Conservation (phyloP, 176 grass and related monocot species). For the Poa pratensis region DNA sequence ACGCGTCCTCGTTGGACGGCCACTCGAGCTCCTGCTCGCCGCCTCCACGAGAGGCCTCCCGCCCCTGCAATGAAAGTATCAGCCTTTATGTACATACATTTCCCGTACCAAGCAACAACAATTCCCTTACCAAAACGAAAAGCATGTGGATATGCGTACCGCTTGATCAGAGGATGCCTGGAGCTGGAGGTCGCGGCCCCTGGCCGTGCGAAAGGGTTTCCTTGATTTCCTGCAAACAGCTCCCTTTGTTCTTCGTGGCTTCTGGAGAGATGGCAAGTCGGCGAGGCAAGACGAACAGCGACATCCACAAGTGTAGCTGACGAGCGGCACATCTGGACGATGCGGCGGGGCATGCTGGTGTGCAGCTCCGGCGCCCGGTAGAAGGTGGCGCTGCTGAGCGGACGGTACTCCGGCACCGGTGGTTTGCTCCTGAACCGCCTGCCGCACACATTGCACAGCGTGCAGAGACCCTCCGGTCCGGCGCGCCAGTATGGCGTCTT, state of each 20-base stretch:
- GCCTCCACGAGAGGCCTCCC: conserved; percentile 34
- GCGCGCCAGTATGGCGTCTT: conserved; percentile 62
- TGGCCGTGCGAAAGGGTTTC: not conserved
- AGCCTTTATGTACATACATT: conserved; percentile 7
- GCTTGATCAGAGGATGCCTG: conserved; percentile 34
- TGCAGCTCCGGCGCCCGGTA: conserved; percentile 28
- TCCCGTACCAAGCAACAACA: not conserved
- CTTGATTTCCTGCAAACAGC: not conserved
- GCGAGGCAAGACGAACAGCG: not conserved
- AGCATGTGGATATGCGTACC: not conserved
- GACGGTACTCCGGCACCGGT: not conserved
- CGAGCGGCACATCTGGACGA: not conserved
- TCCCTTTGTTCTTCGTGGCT: not conserved
- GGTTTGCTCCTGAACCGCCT: conserved; percentile 43
- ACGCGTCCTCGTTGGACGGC: conserved; percentile 59
- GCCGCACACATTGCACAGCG: conserved; percentile 73
- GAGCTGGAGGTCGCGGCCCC: not conserved
- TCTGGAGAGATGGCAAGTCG: not conserved
- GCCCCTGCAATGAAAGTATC: conserved; percentile 17
- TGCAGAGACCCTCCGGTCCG: conserved; percentile 47
- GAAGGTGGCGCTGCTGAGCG: not conserved
- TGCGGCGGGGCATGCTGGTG: conserved; percentile 46
- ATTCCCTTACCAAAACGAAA: not conserved
- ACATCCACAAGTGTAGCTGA: conserved; percentile 1
- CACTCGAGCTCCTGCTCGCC: conserved; percentile 46